Conservation (phyloP, 1,284 basidiomycete species). For the Cutaneotrichosporon daszewskae region DNA sequence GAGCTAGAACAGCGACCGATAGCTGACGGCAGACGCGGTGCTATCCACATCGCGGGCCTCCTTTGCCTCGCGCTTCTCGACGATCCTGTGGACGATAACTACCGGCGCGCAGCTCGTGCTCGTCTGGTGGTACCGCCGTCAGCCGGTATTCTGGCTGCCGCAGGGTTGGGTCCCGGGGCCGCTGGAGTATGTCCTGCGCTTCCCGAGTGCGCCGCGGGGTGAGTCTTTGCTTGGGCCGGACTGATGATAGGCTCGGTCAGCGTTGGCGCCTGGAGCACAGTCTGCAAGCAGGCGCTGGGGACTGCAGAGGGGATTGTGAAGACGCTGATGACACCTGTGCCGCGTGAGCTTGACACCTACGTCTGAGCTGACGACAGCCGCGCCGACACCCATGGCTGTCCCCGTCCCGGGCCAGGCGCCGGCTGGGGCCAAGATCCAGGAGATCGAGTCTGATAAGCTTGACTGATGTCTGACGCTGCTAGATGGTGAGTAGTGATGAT, state of each 20-base stretch:
- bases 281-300: conserved; percentile 70
- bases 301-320: conserved; percentile 63
- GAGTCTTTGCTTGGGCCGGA: background rate
- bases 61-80: conserved; percentile 70
- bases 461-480: conserved; percentile 1
- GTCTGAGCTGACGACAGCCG: conserved; percentile 1
- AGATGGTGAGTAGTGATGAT: background rate
- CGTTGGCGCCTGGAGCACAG: conserved; percentile 84
- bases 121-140: conserved; percentile 80
- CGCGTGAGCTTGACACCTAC: conserved; percentile 12
- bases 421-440: background rate
- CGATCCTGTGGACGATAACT: conserved; percentile 70
- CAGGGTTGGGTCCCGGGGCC: conserved; percentile 75
- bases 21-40: conserved; percentile 58
- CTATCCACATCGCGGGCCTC: conserved; percentile 59
- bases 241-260: conserved; percentile 66
- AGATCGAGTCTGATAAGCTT: background rate
- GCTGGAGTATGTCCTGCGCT: conserved; percentile 67
- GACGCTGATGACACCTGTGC: conserved; percentile 44
- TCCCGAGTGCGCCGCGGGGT: conserved; percentile 44
- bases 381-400: conserved; percentile 5
- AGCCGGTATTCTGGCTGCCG: conserved; percentile 87
- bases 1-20: conserved; percentile 44
- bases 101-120: conserved; percentile 74
- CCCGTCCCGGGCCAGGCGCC: conserved; percentile 9